Conservation (phyloP, 78 protist species). For the Cyanophora paradoxa region DNA sequence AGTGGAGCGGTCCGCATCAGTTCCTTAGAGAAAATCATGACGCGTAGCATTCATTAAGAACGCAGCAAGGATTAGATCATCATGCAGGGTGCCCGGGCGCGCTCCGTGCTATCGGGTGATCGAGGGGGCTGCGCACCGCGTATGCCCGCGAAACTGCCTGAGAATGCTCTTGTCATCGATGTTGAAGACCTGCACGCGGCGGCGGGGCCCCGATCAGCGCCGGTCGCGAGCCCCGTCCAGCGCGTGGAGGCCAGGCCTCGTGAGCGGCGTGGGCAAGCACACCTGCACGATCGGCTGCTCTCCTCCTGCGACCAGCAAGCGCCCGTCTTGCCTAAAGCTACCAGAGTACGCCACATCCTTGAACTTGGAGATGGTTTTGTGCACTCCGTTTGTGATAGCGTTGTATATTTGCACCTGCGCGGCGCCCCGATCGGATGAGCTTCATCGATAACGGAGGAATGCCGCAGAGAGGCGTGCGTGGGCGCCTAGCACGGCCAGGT, state of each 20-base stretch:
- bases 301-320: constrained; percentile 28
- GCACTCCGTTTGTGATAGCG: background rate
- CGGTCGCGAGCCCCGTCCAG: no score
- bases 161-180: background rate
- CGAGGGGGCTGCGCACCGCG: background rate
- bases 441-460: no score
- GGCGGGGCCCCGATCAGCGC: background rate
- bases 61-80: no score
- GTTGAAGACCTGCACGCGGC: constrained; percentile 8
- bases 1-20: no score
- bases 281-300: no score
- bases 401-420: constrained; percentile 25
- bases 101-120: background rate
- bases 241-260: background rate
- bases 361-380: constrained; percentile 4
- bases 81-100: no score
- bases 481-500: no score
- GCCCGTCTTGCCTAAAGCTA: constrained; percentile 26
- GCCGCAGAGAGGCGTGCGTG: no score
- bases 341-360: background rate
- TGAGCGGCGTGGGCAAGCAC: background rate
- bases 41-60: no score
- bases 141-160: constrained; percentile 13
- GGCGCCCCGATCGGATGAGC: no score
- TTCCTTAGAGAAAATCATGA: no score